Evolutionary conservation across 441 rosid species (phyloP).

Genomic region (Pelargonium myrrhifolium): DNA sequence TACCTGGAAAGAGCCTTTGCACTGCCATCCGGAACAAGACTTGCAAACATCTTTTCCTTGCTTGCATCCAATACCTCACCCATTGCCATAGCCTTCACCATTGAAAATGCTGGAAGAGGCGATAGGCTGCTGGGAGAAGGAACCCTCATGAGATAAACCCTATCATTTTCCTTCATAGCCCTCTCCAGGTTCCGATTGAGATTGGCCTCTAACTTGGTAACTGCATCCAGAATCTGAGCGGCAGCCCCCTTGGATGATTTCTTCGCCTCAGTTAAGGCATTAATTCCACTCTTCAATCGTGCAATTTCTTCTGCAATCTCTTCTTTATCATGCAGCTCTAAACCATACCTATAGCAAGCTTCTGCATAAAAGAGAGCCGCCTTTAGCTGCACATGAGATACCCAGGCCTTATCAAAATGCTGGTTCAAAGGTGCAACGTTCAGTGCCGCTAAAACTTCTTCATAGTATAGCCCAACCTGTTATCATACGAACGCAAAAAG

Average conservation of each 20-base stretch:
- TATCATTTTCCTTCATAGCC: slow-evolving; percentile 91
- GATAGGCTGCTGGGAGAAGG: slow-evolving; percentile 72
- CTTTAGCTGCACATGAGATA: slow-evolving; percentile 83
- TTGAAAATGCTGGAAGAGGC: slow-evolving; percentile 71
- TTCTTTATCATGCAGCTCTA: slow-evolving; percentile 91
- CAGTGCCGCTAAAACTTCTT: slow-evolving; percentile 76
- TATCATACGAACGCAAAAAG: slow-evolving; percentile 9
- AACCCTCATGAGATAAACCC: slow-evolving; percentile 95
- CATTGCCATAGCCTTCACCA: slow-evolving; percentile 90
- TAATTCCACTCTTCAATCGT: slow-evolving; percentile 61
- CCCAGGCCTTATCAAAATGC: slow-evolving; percentile 90
- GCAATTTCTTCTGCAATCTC: slow-evolving; percentile 93
- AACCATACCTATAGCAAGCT: slow-evolving; percentile 75
- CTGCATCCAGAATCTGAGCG: slow-evolving; percentile 74
- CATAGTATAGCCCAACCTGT: slow-evolving; percentile 83
- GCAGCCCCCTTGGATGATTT: slow-evolving; percentile 80
- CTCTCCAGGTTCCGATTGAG: slow-evolving; percentile 69
- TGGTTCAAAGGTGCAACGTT: slow-evolving; percentile 65
- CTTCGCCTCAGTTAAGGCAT: slow-evolving; percentile 63
- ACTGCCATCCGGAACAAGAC: slow-evolving; percentile 92
- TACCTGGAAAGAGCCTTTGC: slow-evolving; percentile 95
- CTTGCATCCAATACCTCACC: slow-evolving; percentile 82
- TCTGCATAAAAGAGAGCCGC: slow-evolving; percentile 73
- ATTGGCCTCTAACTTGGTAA: slow-evolving; percentile 63
- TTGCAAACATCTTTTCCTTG: slow-evolving; percentile 88